Base-by-base conservation (phyloP, 192 early-diverging fungal genomes). In the Chytriomyces sp. region DNA sequence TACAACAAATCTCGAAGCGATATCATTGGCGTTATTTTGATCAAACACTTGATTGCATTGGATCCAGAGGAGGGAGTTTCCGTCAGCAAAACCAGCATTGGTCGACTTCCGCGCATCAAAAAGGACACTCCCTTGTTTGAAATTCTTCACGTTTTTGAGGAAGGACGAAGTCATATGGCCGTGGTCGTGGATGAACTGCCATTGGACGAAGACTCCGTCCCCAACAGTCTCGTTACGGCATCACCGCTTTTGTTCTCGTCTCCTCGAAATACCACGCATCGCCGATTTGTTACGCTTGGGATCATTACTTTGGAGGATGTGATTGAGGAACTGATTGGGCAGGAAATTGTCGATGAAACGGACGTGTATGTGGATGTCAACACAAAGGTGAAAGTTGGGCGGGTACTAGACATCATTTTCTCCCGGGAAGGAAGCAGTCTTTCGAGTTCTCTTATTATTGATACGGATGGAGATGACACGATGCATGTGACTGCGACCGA, bases 261-360 rank as follows among this genome's bases (percentile, higher is more conserved):
- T 9, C 48, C 79, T 7, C 45, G 28, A 8, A 45, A 11, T n/a
- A 44, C 63, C 11, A 57, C 9, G 24, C 71, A 62, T 35, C 71
- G 71, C 43, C 47, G 76, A 7, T 77, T 77, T 45, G 24, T 16
- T 18, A 77, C 76, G 16, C 45, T 88, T 18, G 87, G 87, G 5
- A 83, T 88, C 45, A 80, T 88, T 45, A 88, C 87, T 20, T 67
- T 86, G 46, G 87, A 88, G 69, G 87, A 88, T 59, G 82, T 88
- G 26, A 86, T 88, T 66, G 87, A 88, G 73, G 87, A 88, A 72
- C 77, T 88, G 23, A 78, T 88, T 78, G 85, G 85, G 49, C 79
- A 80, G 57, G 79, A 88, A 79, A 88, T 88, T 76, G 83, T 88
- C 24, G 87, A 88, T 69, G 87, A 88, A 66, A 86, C 84, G 11